Conservation (phyloP, 768 basidiomycete species). For the Lentinula lateritia region DNA sequence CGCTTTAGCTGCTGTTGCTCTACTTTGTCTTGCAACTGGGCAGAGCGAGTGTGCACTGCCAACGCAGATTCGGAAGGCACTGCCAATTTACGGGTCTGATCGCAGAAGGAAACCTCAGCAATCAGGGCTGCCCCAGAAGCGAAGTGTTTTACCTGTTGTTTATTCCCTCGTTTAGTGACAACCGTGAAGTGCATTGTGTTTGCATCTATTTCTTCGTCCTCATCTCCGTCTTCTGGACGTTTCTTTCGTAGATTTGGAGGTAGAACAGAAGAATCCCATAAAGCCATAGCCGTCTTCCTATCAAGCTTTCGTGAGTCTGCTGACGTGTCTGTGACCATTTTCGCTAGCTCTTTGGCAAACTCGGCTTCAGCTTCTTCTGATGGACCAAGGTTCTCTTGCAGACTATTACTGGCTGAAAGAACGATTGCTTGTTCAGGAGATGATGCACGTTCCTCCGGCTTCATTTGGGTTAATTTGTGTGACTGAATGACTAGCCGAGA, state of each 20-base stretch:
- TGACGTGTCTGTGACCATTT: conserved; percentile 86
- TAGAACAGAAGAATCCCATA: conserved; percentile 87
- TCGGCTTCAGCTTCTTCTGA: conserved; percentile 89
- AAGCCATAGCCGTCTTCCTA: conserved; percentile 76
- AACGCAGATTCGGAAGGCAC: conserved; percentile 85
- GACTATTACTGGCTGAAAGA: conserved; percentile 46
- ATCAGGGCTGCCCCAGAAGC: conserved; percentile 3
- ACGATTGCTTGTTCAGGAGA: conserved; percentile 82
- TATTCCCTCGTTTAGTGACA: conserved; percentile 89
- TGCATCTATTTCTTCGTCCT: conserved; percentile 33
- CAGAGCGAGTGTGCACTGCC: conserved; percentile 85
- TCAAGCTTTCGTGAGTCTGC: conserved; percentile 81
- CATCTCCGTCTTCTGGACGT: conserved; percentile 53
- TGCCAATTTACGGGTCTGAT: conserved; percentile 83
- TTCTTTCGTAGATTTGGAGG: conserved; percentile 63
- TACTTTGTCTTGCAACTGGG: conserved; percentile 90
- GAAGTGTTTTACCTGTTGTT: conserved; percentile 64
- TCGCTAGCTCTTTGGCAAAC: conserved; percentile 93
- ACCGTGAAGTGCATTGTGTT: conserved; percentile 86
- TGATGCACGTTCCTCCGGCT: conserved; percentile 66
- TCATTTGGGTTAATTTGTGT: not conserved
- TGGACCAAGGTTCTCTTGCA: conserved; percentile 72
- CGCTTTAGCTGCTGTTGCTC: conserved; percentile 97
- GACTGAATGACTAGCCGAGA: not conserved
- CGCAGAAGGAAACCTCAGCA: conserved; percentile 6